Base-by-base conservation (phyloP, 2,329 filamentous ascomycete species). In the Fusarium proliferatum region DNA sequence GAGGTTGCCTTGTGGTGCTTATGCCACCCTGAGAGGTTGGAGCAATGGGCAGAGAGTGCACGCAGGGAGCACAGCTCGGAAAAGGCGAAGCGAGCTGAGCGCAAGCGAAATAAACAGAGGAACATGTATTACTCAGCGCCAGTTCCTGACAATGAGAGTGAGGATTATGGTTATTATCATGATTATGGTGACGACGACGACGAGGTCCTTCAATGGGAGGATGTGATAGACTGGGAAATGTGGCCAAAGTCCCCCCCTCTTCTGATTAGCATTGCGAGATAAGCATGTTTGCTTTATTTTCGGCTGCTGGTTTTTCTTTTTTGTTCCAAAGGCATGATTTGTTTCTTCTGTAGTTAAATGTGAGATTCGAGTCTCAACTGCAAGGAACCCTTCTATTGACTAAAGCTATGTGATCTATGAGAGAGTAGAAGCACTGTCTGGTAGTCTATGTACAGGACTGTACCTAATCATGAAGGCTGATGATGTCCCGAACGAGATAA, bases 171-270 rank as follows among this genome's bases (percentile, higher is more conserved):
- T 4, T 55, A 34, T 36, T 21, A 39, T 13, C 7, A 49, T 19
- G 21, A 60, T 26, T 46, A 48, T n/a, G 21, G 38, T 34, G 26
- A 16, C 16, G 21, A 36, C 19, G 26, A 46, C 4, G n/a, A 51
- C 28, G 64, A 53, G 11, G 5, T 30, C 6, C 65, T 71, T 41
- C 28, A 55, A 12, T 71, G 67, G 67, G 67, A 71, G 26, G 67
- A 70, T 43, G 65, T 69, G 6, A 15, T 69, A 28, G 60, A 64
- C 13, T 61, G 48, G 60, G 60, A 71, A 0, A 26, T 13, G 21
- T 71, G 60, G 68, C 60, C 60, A 15, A 69, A 71, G 28, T 71
- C 60, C 8, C 64, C 16, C 60, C 60, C 11, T 41, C 19, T 30
- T 70, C 43, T 30, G 65, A 65, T 41, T 71, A 43, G 63, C 36